Percentiles rank a stretch among this genome's conserved stretches.
These are phyloP conservation scores for Cadophora gregata DNA, from an alignment of 2,329 filamentous ascomycete species.

Conservation along the genomic window DNA sequence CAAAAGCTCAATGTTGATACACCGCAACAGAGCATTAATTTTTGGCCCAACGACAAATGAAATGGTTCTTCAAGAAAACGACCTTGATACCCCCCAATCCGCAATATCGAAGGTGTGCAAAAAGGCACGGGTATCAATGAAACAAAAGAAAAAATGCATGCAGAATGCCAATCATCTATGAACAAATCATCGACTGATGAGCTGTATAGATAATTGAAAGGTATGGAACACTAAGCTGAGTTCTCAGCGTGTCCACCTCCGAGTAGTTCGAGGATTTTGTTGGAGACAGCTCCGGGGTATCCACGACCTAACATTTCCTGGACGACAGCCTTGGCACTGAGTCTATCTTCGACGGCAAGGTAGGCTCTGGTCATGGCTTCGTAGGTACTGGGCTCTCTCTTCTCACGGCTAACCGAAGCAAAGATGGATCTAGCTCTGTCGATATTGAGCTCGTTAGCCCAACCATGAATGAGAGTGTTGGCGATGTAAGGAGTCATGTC, in stretches of 20 bases:
- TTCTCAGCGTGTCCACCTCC: constrained; percentile 55
- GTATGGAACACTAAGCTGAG: constrained; percentile 23
- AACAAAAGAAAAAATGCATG: constrained; percentile 35
- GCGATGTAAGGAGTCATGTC: constrained; percentile 97
- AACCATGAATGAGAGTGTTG: constrained; percentile 97
- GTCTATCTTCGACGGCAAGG: constrained; percentile 81
- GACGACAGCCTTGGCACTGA: constrained; percentile 78
- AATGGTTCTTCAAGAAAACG: constrained; percentile 26
- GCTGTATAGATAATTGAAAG: constrained; percentile 32
- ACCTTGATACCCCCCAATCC: constrained; percentile 38
- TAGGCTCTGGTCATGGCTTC: constrained; percentile 97
- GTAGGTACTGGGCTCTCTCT: constrained; percentile 95
- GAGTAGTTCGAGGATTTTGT: constrained; percentile 92
- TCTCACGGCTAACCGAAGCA: constrained; percentile 74
- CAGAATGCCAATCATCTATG: constrained; percentile 30
- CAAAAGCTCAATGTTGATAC: constrained; percentile 43
- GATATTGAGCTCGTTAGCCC: constrained; percentile 85
- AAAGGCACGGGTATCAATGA: constrained; percentile 44
- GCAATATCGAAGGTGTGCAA: constrained; percentile 36
- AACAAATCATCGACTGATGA: constrained; percentile 19
- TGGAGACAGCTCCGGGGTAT: constrained; percentile 89
- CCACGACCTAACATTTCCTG: constrained; percentile 89
- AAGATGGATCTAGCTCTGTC: constrained; percentile 80
- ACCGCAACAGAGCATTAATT: constrained; percentile 39
- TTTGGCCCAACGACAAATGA: constrained; percentile 27